Evolutionary conservation across 1,284 basidiomycete genomes (phyloP), one percentile per base, ranked within the genome.

Genomic region (Puccinia sorghi): DNA sequence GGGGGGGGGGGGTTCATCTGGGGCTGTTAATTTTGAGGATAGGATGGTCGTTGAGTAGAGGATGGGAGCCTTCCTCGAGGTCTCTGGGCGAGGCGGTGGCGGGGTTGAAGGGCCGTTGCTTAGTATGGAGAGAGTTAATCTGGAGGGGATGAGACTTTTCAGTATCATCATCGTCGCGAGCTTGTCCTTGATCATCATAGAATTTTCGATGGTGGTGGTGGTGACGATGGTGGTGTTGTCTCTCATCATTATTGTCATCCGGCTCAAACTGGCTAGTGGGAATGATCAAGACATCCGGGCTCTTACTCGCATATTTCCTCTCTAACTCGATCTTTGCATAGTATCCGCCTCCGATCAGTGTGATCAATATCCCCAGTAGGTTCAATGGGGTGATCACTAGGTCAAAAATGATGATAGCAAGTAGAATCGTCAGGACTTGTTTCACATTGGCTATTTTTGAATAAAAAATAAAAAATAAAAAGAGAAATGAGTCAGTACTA

Each of bases 341-440:
- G 59, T 59, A 82, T 22, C 89, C 92, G 17, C 94, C 93, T 41
- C 94, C 94, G 6, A 88, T 81, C 3, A 97, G 87, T 5, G 94
- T 96, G 76, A 95, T 85, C 12, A 88, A 67, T 80, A 97, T 94
- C 0, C 94, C 94, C 43, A 92, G 81, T 20, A 88, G 89, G 83
- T 97, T 97, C 79, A 88, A 88, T 37, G 87, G 86, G 59, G 90
- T 91, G 84, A 97, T 93, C 12, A 88, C 88, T 67, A 96, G 85
- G 83, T 94, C 86, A 85, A 97, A 97, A 46, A 96, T 87, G 50
- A 88, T 82, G 12, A 97, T 92, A 0, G 93, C 93, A 72, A 91
- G 89, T 2, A 94, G 87, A 81, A 97, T 90, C 1, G 94, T 95
- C 80, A 97, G 85, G n/a, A 94, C 94, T 84, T 97, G 94, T 86